Evolutionary conservation across 768 basidiomycete species (phyloP), one percentile per base, ranked within the genome.

Genomic region (Naganishia friedmannii): DNA sequence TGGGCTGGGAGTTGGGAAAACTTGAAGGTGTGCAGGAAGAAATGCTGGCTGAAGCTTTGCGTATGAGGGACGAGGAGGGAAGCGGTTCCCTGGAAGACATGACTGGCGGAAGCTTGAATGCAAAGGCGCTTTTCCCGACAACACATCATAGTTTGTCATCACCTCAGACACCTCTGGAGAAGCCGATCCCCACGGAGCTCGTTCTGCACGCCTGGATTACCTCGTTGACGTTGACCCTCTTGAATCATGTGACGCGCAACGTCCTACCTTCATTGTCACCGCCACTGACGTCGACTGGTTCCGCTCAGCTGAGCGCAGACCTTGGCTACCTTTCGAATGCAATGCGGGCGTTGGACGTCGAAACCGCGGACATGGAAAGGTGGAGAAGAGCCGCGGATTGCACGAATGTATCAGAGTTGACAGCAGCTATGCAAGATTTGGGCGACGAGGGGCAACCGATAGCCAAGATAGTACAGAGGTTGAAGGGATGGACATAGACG

Each of bases 181-280:
- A 10, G 46, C 74, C 19, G 68, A 82, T 90, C 63, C 86, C 88
- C 63, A 87, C 91, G 4, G 93, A 94, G 78, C 85, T 86, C 1
- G 90, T 97, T 21, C 88, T 92, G 4, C 88, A 91, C 0, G 89
- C 91, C 1, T 98, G 95, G 94, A 87, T 98, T 13, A 86, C 89
- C 39, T 93, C 92, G 10, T 86, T 98, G n/a, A 90, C 92, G 0
- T 88, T 90, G 55, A 85, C 89, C 15, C 86, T 93, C 54, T 84
- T 95, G 45, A 83, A 86, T 1, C 86, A 93, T 77, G 83, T 99
- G 55, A 90, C 90, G 3, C 77, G 79, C 31, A 83, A 83, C 23
- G 84, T 92, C 37, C 85, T 99, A 0, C 92, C 94, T 17, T 83
- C 83, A 34, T 90, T 98, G 67, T 82, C 84, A 2, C 67, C 71